Percentiles rank a stretch among this genome's conserved stretches.
Evolutionary conservation across 164 flowering plant genomes (phyloP).

Genomic region (Malania oleifera): DNA sequence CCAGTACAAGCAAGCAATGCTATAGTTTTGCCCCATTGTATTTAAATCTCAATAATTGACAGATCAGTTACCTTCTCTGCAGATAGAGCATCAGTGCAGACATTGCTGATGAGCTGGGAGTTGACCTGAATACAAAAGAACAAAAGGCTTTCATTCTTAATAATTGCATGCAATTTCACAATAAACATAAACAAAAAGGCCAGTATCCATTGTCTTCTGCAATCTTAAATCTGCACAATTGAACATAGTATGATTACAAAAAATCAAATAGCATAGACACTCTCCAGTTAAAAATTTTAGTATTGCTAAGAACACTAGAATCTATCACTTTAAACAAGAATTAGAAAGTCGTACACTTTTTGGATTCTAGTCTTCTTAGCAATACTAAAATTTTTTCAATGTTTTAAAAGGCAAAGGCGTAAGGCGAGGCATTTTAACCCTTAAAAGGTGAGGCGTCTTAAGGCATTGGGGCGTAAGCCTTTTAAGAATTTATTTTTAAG

Average conservation of each 20-base stretch:
- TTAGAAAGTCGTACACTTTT: too few relatives aligned
- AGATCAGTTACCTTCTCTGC: constrained; percentile 80
- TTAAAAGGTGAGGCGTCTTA: too few relatives aligned
- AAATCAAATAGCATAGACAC: neutral
- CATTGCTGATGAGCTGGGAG: constrained; percentile 97
- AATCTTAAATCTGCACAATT: neutral
- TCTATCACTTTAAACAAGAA: too few relatives aligned
- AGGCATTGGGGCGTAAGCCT: too few relatives aligned
- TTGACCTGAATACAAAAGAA: constrained; percentile 59
- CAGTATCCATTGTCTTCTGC: neutral
- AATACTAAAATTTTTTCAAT: too few relatives aligned
- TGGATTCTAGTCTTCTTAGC: too few relatives aligned
- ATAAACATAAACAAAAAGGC: neutral
- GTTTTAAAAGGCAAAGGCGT: too few relatives aligned
- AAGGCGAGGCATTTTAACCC: too few relatives aligned
- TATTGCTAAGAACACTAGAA: too few relatives aligned
- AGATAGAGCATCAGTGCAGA: constrained; percentile 98
- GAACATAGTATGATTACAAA: neutral
- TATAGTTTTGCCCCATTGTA: neutral
- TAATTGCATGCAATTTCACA: too few relatives aligned
- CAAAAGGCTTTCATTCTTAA: neutral
- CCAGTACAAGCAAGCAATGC: neutral
- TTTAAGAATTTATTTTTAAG: too few relatives aligned
- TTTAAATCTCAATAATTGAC: neutral
- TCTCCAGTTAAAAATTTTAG: too few relatives aligned